Conservation (phyloP, 108 stramenopile genomes). For the Cyclotella baltica region DNA sequence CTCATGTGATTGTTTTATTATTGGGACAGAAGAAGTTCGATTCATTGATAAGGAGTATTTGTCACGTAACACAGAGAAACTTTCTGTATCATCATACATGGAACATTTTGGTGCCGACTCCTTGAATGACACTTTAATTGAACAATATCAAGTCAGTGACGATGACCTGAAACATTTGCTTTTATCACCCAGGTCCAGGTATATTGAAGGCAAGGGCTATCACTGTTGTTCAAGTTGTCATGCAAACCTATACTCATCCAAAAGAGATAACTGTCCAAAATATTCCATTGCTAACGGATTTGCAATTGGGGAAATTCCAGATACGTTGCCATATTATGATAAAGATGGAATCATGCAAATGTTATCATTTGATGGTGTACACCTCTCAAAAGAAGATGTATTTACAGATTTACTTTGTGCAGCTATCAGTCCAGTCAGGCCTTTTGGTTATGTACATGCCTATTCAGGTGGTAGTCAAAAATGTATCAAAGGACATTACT, state of each 20-base stretch:
- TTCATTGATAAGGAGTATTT: neutral
- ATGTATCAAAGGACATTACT: slow-evolving; percentile 24
- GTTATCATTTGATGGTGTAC: neutral
- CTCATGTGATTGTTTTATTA: neutral
- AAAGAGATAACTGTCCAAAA: slow-evolving; percentile 8
- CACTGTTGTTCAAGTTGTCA: slow-evolving; percentile 16
- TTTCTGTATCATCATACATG: slow-evolving; percentile 6
- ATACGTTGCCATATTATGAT: neutral
- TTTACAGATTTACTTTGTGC: slow-evolving; percentile 17
- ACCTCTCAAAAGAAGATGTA: neutral
- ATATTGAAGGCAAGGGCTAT: slow-evolving; percentile 3
- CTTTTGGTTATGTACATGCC: slow-evolving; percentile 23
- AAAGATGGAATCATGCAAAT: neutral
- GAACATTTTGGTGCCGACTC: slow-evolving; percentile 8
- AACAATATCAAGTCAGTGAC: slow-evolving; percentile 27
- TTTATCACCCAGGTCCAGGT: slow-evolving; percentile 17
- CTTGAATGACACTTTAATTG: slow-evolving; percentile 1
- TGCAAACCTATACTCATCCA: neutral
- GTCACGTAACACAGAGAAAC: neutral
- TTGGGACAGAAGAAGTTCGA: slow-evolving; percentile 6
- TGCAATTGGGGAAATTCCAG: slow-evolving; percentile 12
- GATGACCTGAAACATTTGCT: slow-evolving; percentile 20
- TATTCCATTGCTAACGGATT: slow-evolving; percentile 27
- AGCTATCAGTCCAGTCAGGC: slow-evolving; percentile 6
- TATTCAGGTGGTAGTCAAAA: slow-evolving; percentile 26